Evolutionary conservation across 805 yeast genomes (phyloP).

Genomic region (Sugiyamaella qingdaonensis): DNA sequence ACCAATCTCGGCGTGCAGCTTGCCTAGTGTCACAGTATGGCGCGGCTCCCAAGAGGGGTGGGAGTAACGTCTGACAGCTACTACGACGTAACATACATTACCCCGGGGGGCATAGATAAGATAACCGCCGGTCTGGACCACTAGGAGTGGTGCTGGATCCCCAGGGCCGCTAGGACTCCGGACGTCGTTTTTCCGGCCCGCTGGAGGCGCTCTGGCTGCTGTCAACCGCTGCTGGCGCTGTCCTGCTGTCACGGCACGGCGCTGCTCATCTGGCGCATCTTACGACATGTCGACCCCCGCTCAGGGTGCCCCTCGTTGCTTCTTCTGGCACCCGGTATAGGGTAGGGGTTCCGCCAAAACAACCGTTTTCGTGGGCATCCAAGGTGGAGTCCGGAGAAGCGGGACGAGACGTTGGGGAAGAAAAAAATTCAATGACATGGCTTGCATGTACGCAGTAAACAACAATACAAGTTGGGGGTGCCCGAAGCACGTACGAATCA

Average conservation of each 20-base stretch:
- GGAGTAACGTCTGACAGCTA: conserved; percentile 1
- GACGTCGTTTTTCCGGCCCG: background rate
- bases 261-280: background rate
- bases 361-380: no score
- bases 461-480: no score
- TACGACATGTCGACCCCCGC: background rate
- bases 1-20: background rate
- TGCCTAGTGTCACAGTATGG: background rate
- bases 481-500: no score
- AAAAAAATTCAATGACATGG: no score
- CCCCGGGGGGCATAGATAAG: background rate
- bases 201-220: background rate
- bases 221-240: background rate
- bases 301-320: background rate
- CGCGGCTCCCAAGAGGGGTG: conserved; percentile 1
- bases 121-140: background rate
- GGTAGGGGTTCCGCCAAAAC: no score
- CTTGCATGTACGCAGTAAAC: no score
- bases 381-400: no score
- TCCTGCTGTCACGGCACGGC: background rate
- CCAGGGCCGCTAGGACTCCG: background rate
- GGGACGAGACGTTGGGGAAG: no score
- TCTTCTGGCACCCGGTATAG: background rate
- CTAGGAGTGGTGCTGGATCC: background rate
- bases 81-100: conserved; percentile 2